Evolutionary conservation across 2,329 filamentous ascomycete genomes (phyloP).

Genomic region (Juglanconis oblonga): DNA sequence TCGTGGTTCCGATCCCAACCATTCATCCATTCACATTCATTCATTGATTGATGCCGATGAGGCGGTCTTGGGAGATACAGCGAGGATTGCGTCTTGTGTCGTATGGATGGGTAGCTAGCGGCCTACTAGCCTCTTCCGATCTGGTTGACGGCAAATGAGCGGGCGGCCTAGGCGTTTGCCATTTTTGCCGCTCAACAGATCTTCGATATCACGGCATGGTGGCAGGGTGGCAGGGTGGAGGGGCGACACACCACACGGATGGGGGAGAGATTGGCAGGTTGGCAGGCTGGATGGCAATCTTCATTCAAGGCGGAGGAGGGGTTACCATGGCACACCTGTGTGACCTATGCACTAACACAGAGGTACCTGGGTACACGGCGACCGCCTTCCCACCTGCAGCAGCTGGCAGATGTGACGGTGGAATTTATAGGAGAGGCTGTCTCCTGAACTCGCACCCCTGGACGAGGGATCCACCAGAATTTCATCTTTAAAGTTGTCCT

Average conservation of each 20-base stretch:
- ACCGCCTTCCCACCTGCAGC: background rate
- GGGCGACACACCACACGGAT: too few species aligned
- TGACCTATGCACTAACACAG: background rate
- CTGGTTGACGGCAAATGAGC: conserved; percentile 12
- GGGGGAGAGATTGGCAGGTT: background rate
- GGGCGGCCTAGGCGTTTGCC: conserved; percentile 2
- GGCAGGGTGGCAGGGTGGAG: background rate
- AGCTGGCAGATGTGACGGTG: background rate
- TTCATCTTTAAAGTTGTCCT: conserved; percentile 21
- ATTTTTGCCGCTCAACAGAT: conserved; percentile 10
- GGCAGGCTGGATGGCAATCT: background rate
- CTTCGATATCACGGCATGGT: background rate
- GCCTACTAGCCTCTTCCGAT: background rate
- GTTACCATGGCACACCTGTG: background rate
- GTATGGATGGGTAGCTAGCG: background rate
- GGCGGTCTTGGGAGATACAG: background rate
- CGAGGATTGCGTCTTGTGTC: background rate
- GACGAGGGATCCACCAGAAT: conserved; percentile 13
- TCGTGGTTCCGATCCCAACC: background rate
- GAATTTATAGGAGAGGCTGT: conserved; percentile 14
- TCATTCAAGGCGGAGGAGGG: background rate
- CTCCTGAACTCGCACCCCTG: conserved; percentile 16
- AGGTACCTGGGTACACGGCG: background rate
- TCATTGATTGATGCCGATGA: background rate
- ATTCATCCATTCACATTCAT: background rate